phyloP scores from a whole-genome alignment of 495 filamentous ascomycete genomes.

The Talaromyces proteolyticus region DNA sequence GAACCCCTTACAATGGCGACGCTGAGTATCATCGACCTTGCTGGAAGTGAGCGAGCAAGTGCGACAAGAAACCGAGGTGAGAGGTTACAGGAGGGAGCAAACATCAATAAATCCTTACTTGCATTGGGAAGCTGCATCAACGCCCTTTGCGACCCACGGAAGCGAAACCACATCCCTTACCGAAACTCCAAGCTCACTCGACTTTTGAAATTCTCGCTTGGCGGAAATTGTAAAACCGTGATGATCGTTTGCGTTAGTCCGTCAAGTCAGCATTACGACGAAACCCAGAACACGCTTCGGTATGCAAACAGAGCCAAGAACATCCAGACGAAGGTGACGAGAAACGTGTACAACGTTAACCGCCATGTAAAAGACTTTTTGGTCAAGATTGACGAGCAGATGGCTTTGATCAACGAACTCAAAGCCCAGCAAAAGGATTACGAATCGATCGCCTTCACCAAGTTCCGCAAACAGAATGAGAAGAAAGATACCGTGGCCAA shows the following conservation, averaged over 20 bases:
- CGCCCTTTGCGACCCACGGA: conserved; percentile 89
- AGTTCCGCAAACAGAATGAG: conserved; percentile 81
- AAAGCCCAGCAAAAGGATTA: conserved; percentile 86
- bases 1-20: conserved; percentile 98
- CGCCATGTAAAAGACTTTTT: conserved; percentile 97
- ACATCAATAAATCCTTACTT: conserved; percentile 98
- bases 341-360: conserved; percentile 99
- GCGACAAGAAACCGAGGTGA: conserved; percentile 97
- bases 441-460: conserved; percentile 79
- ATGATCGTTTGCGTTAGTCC: conserved; percentile 99
- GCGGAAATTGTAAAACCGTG: conserved; percentile 97
- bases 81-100: conserved; percentile 85
- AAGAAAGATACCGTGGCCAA: conserved; percentile 74
- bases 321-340: conserved; percentile 97
- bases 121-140: conserved; percentile 98
- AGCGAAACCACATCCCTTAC: conserved; percentile 93
- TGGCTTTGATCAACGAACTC: conserved; percentile 87
- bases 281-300: conserved; percentile 96
- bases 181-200: conserved; percentile 96
- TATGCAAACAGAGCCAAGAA: conserved; percentile 99
- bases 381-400: conserved; percentile 96
- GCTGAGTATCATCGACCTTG: conserved; percentile 94
- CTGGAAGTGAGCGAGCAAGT: conserved; percentile 92
- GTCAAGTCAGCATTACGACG: conserved; percentile 94
- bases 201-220: conserved; percentile 92